Evolutionary conservation across 441 rosid species (phyloP).

Genomic region (Gossypium schwendimanii): DNA sequence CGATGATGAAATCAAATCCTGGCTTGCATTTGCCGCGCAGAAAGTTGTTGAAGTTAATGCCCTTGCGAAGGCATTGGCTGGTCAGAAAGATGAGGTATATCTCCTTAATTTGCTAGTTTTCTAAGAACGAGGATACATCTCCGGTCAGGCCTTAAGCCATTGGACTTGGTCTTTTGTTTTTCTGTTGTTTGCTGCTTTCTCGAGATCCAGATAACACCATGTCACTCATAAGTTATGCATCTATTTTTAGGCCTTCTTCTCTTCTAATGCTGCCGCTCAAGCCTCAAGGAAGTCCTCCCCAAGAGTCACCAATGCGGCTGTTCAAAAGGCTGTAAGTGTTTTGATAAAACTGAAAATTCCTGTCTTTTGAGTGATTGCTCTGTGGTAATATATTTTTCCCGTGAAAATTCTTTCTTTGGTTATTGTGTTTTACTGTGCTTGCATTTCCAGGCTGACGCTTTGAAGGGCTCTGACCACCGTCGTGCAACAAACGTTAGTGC

Average conservation of each 20-base stretch:
- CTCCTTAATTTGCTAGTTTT: background rate
- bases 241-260: constrained; percentile 56
- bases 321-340: constrained; percentile 83
- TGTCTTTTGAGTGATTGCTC: background rate
- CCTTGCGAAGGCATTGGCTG: constrained; percentile 80
- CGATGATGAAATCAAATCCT: constrained; percentile 78
- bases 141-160: background rate
- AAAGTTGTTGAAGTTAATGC: constrained; percentile 91
- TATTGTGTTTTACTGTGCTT: constrained; percentile 13
- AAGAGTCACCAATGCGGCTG: constrained; percentile 83
- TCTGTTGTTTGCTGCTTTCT: background rate
- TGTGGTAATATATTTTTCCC: background rate
- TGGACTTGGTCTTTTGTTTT: background rate
- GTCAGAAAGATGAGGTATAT: constrained; percentile 74
- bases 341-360: constrained; percentile 6
- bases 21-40: constrained; percentile 98
- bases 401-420: background rate
- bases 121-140: background rate
- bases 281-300: constrained; percentile 90
- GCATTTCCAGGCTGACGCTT: constrained; percentile 35
- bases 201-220: background rate
- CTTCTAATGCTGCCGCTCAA: constrained; percentile 72
- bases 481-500: background rate
- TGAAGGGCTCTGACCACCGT: background rate
- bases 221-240: constrained; percentile 5